Percentiles rank a stretch among this genome's conserved stretches.
These are phyloP conservation scores for Dictyostelium citrinum DNA, from an alignment of 78 protist species.

Conservation along the genomic window DNA sequence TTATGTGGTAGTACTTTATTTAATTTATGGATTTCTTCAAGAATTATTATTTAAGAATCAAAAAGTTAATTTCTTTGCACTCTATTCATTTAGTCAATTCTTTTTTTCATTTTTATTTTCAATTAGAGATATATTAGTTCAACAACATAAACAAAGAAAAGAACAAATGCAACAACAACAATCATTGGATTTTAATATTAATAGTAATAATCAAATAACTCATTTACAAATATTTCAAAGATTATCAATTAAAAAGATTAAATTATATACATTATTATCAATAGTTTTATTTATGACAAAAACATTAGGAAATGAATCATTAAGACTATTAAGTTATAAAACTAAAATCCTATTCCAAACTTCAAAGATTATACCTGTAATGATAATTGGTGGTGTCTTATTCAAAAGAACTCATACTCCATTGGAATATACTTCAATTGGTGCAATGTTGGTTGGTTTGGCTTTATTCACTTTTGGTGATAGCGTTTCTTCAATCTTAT, in stretches of 20 bases:
- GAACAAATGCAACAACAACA: neutral
- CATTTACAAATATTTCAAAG: slow-evolving; percentile 14
- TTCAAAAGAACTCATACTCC: slow-evolving; percentile 12
- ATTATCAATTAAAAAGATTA: slow-evolving; percentile 42
- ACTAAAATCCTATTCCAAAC: slow-evolving; percentile 44
- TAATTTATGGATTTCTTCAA: slow-evolving; percentile 45
- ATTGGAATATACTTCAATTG: slow-evolving; percentile 20
- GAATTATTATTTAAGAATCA: slow-evolving; percentile 60
- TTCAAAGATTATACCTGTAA: slow-evolving; percentile 59
- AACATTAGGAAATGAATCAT: slow-evolving; percentile 50
- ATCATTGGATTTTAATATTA: neutral
- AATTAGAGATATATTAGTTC: neutral
- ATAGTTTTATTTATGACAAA: slow-evolving; percentile 29
- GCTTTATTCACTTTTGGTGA: slow-evolving; percentile 49
- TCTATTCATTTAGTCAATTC: slow-evolving; percentile 63
- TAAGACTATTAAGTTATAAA: slow-evolving; percentile 44
- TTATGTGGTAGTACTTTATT: slow-evolving; percentile 19
- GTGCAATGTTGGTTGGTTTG: slow-evolving; percentile 25
- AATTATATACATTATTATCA: slow-evolving; percentile 32
- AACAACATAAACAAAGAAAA: neutral
- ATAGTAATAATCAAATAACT: neutral
- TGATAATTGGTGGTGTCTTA: slow-evolving; percentile 54
- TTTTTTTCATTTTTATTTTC: slow-evolving; percentile 54
- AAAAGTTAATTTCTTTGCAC: slow-evolving; percentile 22
- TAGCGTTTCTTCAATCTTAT: neutral